These are phyloP conservation scores for Sclerotinia minor DNA, from an alignment of 2,329 filamentous ascomycete genomes.

Conservation along the genomic window DNA sequence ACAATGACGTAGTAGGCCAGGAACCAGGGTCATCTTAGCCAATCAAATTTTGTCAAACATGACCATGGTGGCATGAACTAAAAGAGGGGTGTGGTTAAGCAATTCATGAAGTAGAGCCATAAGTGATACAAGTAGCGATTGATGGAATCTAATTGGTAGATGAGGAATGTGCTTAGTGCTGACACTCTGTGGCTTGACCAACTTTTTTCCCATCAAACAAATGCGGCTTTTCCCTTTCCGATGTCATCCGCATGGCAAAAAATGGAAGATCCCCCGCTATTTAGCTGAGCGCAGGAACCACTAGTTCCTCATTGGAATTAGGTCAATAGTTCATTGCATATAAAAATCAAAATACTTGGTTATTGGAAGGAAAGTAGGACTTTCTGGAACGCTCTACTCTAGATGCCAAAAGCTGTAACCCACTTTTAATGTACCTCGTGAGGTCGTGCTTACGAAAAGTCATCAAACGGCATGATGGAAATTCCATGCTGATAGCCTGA, in stretches of 20 bases:
- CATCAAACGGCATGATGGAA: not conserved
- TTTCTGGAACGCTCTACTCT: not conserved
- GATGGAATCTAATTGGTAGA: not conserved
- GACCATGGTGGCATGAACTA: not conserved
- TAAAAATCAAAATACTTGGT: not conserved
- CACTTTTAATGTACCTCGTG: too few relatives aligned
- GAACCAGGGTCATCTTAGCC: not conserved
- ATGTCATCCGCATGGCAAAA: not conserved
- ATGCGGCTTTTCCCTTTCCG: not conserved
- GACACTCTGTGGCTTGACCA: conserved; percentile 7
- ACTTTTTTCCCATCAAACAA: not conserved
- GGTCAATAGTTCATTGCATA: not conserved
- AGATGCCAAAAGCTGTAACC: not conserved
- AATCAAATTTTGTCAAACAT: not conserved
- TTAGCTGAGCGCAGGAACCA: too few relatives aligned
- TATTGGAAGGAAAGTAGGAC: not conserved
- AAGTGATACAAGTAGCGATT: not conserved
- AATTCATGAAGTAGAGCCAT: not conserved
- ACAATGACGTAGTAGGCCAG: not conserved
- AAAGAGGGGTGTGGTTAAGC: not conserved
- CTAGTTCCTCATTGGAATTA: not conserved
- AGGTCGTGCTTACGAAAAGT: not conserved
- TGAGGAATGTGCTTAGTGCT: not conserved
- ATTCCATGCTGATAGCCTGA: not conserved
- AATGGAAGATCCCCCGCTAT: conserved; percentile 10